Conservation (phyloP, 768 basidiomycete species). For the Hericium coralloides region DNA sequence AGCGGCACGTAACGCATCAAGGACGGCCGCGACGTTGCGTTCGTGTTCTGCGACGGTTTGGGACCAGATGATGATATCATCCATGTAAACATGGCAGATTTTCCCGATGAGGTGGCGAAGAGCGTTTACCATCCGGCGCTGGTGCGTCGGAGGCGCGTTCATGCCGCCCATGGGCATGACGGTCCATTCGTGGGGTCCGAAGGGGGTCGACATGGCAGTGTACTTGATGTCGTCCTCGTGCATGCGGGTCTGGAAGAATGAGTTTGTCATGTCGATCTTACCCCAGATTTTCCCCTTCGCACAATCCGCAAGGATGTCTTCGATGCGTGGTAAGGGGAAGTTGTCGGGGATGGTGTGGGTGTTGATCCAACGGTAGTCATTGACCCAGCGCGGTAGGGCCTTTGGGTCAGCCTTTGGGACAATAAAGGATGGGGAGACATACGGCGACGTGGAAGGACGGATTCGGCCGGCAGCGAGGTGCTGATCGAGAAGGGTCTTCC, state of each 20-base stretch:
- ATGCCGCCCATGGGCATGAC: constrained; percentile 25
- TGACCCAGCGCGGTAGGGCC: constrained; percentile 27
- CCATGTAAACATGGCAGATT: too few relatives aligned
- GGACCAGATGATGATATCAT: too few relatives aligned
- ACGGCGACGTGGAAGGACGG: constrained; percentile 17
- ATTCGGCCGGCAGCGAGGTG: constrained; percentile 27
- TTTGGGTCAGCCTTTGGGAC: constrained; percentile 17
- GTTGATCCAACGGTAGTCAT: constrained; percentile 26
- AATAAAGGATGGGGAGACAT: constrained; percentile 29
- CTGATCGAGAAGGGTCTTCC: constrained; percentile 24
- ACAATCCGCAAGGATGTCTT: constrained; percentile 26
- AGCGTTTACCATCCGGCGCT: background rate
- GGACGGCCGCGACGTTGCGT: background rate
- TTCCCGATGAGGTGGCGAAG: background rate
- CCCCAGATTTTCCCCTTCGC: constrained; percentile 28
- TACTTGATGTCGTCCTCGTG: constrained; percentile 20
- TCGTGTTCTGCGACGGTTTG: too few relatives aligned
- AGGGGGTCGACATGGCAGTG: constrained; percentile 31
- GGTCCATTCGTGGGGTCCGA: constrained; percentile 32
- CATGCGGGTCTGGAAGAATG: constrained; percentile 30
- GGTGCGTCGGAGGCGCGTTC: constrained; percentile 24
- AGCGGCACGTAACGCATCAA: too few relatives aligned
- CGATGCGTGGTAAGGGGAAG: constrained; percentile 12
- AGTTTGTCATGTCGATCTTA: constrained; percentile 31
- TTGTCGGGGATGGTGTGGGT: constrained; percentile 21